phyloP scores from a whole-genome alignment of 306 rosid genomes.

The Corylus avellana region DNA sequence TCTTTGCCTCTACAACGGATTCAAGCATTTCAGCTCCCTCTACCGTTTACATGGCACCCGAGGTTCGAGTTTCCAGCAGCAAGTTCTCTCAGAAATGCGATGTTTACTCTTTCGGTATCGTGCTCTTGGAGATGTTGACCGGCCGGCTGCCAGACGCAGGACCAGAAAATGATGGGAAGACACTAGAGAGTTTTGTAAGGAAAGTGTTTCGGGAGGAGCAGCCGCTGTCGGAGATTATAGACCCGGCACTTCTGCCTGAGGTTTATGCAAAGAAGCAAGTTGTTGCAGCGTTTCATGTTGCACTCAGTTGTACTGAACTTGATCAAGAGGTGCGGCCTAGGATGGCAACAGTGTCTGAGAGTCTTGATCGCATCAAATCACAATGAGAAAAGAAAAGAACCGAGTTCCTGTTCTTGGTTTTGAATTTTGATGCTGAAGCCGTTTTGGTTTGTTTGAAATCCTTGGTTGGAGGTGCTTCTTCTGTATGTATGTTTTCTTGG shows the following conservation, averaged over 20 bases:
- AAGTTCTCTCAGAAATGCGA: constrained; percentile 79
- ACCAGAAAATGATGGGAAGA: constrained; percentile 54
- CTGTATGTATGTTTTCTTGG: constrained; percentile 6
- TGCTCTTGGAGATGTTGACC: constrained; percentile 62
- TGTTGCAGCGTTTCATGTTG: constrained; percentile 61
- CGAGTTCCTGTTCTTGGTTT: constrained; percentile 24
- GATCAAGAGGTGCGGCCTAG: constrained; percentile 78
- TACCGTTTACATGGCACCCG: constrained; percentile 62
- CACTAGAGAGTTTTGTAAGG: constrained; percentile 55
- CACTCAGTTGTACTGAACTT: constrained; percentile 69
- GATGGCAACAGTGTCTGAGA: constrained; percentile 67
- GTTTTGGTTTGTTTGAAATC: constrained; percentile 15
- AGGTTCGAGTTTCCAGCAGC: constrained; percentile 49
- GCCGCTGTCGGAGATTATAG: constrained; percentile 66
- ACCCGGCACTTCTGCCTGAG: constrained; percentile 60
- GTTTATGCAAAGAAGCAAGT: constrained; percentile 71
- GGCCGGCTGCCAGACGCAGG: constrained; percentile 57
- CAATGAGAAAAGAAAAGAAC: constrained; percentile 22
- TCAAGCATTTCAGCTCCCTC: constrained; percentile 44
- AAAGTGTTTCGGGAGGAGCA: constrained; percentile 59
- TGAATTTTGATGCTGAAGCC: constrained; percentile 17
- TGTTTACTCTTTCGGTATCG: constrained; percentile 66
- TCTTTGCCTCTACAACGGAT: constrained; percentile 33
- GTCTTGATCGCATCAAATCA: constrained; percentile 58
- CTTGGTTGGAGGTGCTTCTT: constrained; percentile 5